phyloP scores from a whole-genome alignment of 1,139 yeast species.

The Lodderomyces metapsilosis region DNA sequence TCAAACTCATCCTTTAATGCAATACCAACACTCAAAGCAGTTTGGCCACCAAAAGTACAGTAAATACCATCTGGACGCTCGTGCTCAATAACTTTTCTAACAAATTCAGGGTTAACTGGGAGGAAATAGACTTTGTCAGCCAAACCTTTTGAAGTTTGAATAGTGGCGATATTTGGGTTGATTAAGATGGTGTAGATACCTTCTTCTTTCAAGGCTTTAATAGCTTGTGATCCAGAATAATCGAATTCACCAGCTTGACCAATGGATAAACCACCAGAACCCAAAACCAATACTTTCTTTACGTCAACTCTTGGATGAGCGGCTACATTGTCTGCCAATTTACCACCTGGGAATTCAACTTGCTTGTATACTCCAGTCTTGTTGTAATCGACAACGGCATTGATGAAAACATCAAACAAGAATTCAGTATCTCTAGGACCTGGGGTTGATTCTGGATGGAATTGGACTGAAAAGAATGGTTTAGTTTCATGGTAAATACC shows the following conservation, averaged over 20 bases:
- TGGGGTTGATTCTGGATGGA: constrained; percentile 99
- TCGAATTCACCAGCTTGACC: constrained; percentile 99
- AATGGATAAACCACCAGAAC: constrained; percentile 97
- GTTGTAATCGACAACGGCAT: constrained; percentile 68
- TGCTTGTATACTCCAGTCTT: constrained; percentile 59
- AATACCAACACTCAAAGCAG: constrained; percentile 95
- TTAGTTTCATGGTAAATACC: constrained; percentile 89
- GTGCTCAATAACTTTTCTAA: constrained; percentile 88
- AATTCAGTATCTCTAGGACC: constrained; percentile 99
- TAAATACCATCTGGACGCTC: constrained; percentile 97
- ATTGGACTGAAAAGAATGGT: constrained; percentile 98
- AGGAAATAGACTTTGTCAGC: constrained; percentile 97
- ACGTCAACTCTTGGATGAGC: constrained; percentile 58
- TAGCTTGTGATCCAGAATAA: constrained; percentile 95
- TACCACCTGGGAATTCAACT: constrained; percentile 74
- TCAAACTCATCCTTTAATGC: constrained; percentile 93
- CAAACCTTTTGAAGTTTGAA: constrained; percentile 95
- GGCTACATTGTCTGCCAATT: constrained; percentile 36
- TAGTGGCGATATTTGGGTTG: constrained; percentile 97
- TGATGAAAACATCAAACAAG: constrained; percentile 88
- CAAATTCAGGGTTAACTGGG: constrained; percentile 96
- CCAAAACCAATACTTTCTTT: constrained; percentile 92
- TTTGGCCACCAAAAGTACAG: constrained; percentile 98
- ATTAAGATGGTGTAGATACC: constrained; percentile 93
- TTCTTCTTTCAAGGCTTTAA: constrained; percentile 94